These are phyloP conservation scores for Zygotorulaspora sp. DNA, from an alignment of 805 yeast genomes.

Conservation along the genomic window DNA sequence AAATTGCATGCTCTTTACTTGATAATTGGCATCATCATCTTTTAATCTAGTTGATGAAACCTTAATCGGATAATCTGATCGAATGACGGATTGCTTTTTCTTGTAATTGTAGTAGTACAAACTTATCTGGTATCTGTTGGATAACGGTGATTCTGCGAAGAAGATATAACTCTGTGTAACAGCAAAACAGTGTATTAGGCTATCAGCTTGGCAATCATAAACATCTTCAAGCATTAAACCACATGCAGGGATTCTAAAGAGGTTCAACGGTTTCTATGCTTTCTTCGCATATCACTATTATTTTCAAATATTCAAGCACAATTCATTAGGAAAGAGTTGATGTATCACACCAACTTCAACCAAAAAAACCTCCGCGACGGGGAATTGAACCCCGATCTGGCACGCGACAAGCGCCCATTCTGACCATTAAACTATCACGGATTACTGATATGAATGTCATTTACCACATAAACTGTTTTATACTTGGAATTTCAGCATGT, in stretches of 20 bases:
- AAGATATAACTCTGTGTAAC: constrained; percentile 10
- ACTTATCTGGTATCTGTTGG: constrained; percentile 4
- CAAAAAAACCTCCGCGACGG: constrained; percentile 29
- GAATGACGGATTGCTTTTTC: background rate
- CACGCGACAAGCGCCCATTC: constrained; percentile 33
- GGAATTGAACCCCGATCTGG: constrained; percentile 33
- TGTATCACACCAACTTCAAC: too few relatives aligned
- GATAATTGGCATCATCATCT: background rate
- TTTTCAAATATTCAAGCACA: too few relatives aligned
- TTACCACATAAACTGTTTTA: background rate
- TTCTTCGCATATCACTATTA: too few relatives aligned
- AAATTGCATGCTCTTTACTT: constrained; percentile 1
- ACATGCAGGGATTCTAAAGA: too few relatives aligned
- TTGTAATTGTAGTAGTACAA: constrained; percentile 7
- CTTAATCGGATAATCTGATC: constrained; percentile 6
- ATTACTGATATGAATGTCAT: background rate
- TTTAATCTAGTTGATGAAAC: background rate
- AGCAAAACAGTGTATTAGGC: constrained; percentile 14
- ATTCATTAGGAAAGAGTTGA: too few relatives aligned
- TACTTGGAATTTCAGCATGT: too few relatives aligned
- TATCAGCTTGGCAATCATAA: constrained; percentile 7
- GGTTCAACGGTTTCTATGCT: too few relatives aligned
- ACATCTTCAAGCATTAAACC: constrained; percentile 7
- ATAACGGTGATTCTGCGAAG: constrained; percentile 12
- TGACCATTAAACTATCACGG: constrained; percentile 31